Evolutionary conservation across 495 filamentous ascomycete species (phyloP).

Genomic region (Bathelium albidoporum): DNA sequence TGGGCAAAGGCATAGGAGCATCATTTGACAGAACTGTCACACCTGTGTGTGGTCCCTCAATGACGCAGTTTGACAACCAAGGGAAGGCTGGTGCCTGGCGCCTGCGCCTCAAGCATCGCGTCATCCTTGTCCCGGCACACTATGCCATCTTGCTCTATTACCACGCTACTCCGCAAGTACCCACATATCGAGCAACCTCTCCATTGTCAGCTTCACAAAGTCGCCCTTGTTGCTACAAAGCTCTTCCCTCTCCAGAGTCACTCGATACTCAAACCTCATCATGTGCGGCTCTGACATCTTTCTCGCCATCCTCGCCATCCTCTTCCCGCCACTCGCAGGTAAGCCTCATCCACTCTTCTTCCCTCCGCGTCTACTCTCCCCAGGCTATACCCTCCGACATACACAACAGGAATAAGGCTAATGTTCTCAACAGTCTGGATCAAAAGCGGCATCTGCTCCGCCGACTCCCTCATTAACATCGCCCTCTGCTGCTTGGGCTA

Average conservation of each 20-base stretch:
- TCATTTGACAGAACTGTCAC: not conserved
- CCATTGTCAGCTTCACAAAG: not conserved
- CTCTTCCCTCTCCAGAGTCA: not conserved
- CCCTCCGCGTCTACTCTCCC: slow-evolving; percentile 10
- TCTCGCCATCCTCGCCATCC: slow-evolving; percentile 73
- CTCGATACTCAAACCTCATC: not conserved
- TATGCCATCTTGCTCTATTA: not conserved
- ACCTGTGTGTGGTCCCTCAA: not conserved
- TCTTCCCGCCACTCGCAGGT: slow-evolving; percentile 93
- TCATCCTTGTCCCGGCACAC: not conserved
- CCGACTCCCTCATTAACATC: slow-evolving; percentile 91
- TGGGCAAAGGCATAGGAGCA: too few species aligned
- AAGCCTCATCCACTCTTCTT: slow-evolving; percentile 30
- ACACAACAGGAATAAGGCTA: too few species aligned
- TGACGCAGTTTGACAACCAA: not conserved
- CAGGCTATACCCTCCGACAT: too few species aligned
- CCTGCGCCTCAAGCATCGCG: not conserved
- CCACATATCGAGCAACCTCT: not conserved
- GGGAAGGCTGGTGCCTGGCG: not conserved
- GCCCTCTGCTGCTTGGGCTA: slow-evolving; percentile 78
- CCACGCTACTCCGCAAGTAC: not conserved
- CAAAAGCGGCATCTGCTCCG: slow-evolving; percentile 85
- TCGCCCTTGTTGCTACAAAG: not conserved
- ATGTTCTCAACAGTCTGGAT: slow-evolving; percentile 65
- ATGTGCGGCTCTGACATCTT: slow-evolving; percentile 77